phyloP scores from a whole-genome alignment of 2,329 filamentous ascomycete species.

The Aphanocladium album region DNA sequence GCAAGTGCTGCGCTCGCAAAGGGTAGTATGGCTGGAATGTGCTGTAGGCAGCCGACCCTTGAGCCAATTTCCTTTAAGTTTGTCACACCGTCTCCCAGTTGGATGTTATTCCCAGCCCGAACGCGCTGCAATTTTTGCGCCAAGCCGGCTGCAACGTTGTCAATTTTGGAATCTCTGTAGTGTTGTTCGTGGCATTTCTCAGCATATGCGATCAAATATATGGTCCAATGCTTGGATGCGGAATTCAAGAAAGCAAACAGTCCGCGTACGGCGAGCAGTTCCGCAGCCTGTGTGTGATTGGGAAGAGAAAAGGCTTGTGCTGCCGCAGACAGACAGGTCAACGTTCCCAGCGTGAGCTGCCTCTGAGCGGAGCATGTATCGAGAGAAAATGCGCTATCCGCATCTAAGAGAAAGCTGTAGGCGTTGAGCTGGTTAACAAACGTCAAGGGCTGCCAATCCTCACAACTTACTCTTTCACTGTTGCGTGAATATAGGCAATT shows the following conservation, averaged over 20 bases:
- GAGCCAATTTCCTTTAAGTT: background rate
- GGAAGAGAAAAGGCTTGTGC: background rate
- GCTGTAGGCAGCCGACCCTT: background rate
- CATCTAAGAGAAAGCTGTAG: background rate
- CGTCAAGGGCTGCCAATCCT: background rate
- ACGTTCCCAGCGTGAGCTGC: background rate
- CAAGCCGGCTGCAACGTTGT: background rate
- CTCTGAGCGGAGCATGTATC: background rate
- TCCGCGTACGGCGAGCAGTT: background rate
- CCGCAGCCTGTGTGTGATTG: background rate
- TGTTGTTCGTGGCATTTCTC: background rate
- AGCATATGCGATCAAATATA: background rate
- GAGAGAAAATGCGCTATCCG: background rate
- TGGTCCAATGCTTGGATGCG: background rate
- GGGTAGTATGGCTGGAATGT: background rate
- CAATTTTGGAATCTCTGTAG: background rate
- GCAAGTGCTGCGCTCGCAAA: background rate
- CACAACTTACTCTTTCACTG: constrained; percentile 22
- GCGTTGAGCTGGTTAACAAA: background rate
- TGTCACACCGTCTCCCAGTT: background rate
- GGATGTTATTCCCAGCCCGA: background rate
- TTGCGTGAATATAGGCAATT: constrained; percentile 23
- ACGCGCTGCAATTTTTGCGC: background rate
- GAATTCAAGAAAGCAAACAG: background rate
- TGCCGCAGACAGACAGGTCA: background rate